These are phyloP conservation scores for Blastobotrys arbuscula DNA, from an alignment of 1,139 yeast genomes.

Conservation along the genomic window DNA sequence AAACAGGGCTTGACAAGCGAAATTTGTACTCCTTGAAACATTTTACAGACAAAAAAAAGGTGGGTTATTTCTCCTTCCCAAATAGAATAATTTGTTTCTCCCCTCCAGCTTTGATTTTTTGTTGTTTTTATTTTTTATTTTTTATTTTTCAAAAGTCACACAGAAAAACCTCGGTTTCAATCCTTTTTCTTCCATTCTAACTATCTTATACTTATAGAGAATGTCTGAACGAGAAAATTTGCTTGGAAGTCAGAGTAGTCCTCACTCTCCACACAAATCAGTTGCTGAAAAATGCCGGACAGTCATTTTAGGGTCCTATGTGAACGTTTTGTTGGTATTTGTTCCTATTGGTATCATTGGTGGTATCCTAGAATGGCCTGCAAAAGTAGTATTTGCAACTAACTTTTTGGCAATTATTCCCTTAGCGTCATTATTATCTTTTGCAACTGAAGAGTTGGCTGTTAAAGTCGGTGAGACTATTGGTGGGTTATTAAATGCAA, in stretches of 20 bases:
- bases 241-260: not conserved
- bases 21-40: too few species aligned
- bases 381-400: slow-evolving; percentile 59
- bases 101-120: not conserved
- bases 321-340: slow-evolving; percentile 68
- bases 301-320: slow-evolving; percentile 45
- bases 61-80: too few species aligned
- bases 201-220: too few species aligned
- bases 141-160: not conserved
- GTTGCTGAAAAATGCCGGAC: slow-evolving; percentile 19
- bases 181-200: too few species aligned
- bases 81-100: too few species aligned
- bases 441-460: slow-evolving; percentile 88
- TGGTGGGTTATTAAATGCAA: slow-evolving; percentile 91
- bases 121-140: not conserved
- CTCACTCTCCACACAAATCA: not conserved
- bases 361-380: slow-evolving; percentile 53
- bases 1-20: too few species aligned
- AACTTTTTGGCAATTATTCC: slow-evolving; percentile 92
- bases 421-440: slow-evolving; percentile 81
- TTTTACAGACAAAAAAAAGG: too few species aligned
- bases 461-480: slow-evolving; percentile 74
- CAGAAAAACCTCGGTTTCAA: too few species aligned
- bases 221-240: slow-evolving; percentile 10
- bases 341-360: slow-evolving; percentile 85